Percentiles rank a stretch among this genome's conserved stretches.
Conservation (phyloP, 2,329 filamentous ascomycete species). For the Pseudogymnoascus sp. region DNA sequence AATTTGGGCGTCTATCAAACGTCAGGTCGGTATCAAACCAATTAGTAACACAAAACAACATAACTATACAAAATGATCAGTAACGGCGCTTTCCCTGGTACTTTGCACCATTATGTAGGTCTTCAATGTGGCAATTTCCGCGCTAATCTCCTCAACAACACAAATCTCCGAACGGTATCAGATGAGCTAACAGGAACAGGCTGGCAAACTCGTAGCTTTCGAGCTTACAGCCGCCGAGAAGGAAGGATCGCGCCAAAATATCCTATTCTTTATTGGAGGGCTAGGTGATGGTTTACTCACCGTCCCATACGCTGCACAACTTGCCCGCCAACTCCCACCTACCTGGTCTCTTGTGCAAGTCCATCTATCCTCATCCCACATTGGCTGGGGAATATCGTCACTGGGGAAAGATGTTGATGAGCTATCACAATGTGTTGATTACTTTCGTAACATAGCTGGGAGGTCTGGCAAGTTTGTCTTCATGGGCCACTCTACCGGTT, state of each 20-base stretch:
- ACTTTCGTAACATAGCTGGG: slow-evolving; percentile 34
- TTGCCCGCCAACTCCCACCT: slow-evolving; percentile 27
- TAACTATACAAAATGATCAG: slow-evolving; percentile 14
- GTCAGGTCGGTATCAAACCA: not conserved
- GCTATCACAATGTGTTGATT: slow-evolving; percentile 38
- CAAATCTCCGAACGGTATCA: not conserved
- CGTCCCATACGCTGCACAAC: slow-evolving; percentile 37
- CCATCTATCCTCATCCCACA: slow-evolving; percentile 35
- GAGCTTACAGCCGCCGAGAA: slow-evolving; percentile 22
- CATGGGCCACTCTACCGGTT: slow-evolving; percentile 63
- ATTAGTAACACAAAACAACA: slow-evolving; percentile 11
- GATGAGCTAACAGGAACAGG: slow-evolving; percentile 15
- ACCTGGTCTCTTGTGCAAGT: slow-evolving; percentile 40
- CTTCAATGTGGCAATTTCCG: not conserved
- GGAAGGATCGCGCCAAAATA: slow-evolving; percentile 28
- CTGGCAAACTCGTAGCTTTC: slow-evolving; percentile 26
- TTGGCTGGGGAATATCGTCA: slow-evolving; percentile 35
- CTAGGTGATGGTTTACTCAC: slow-evolving; percentile 45
- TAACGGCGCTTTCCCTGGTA: slow-evolving; percentile 15
- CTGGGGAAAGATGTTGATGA: slow-evolving; percentile 41
- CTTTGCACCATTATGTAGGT: slow-evolving; percentile 19
- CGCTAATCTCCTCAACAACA: not conserved
- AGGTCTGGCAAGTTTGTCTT: slow-evolving; percentile 49
- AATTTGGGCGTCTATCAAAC: not conserved
- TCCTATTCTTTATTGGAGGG: slow-evolving; percentile 46